Percentiles rank a stretch among this genome's conserved stretches.
phyloP scores from a whole-genome alignment of 495 filamentous ascomycete species.

The Penicillium lividum region DNA sequence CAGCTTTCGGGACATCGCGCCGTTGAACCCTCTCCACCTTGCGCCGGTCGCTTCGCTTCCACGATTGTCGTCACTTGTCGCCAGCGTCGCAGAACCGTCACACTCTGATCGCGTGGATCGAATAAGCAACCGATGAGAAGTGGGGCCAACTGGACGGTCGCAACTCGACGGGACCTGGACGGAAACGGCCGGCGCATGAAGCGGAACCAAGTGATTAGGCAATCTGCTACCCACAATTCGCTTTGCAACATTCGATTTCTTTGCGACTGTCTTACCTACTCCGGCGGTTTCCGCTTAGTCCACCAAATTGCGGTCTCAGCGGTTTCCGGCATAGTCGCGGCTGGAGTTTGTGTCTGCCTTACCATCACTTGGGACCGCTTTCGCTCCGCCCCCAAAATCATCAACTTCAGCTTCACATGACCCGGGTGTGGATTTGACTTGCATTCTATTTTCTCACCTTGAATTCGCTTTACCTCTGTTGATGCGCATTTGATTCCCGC shows the following conservation, averaged over 20 bases:
- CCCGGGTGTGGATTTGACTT: neutral
- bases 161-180: conserved; percentile 24
- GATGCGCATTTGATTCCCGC: neutral
- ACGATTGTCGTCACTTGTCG: conserved; percentile 1
- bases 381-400: conserved; percentile 2
- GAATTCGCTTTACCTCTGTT: neutral
- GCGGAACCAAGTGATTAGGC: conserved; percentile 5
- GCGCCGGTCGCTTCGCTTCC: conserved; percentile 6
- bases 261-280: conserved; percentile 5
- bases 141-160: conserved; percentile 24
- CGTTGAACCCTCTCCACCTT: conserved; percentile 4
- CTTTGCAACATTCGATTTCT: neutral
- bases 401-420: conserved; percentile 4
- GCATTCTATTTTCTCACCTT: neutral
- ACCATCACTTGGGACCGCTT: conserved; percentile 3
- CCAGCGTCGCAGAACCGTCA: neutral
- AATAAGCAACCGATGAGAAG: neutral
- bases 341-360: conserved; percentile 2
- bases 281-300: conserved; percentile 6
- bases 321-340: conserved; percentile 1
- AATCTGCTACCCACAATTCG: neutral
- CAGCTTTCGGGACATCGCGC: conserved; percentile 16
- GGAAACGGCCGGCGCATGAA: conserved; percentile 31
- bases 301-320: neutral
- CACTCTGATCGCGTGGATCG: conserved; percentile 5